Base-by-base conservation (phyloP, 2,329 filamentous ascomycete species). In the Neocucurbitaria cava region DNA sequence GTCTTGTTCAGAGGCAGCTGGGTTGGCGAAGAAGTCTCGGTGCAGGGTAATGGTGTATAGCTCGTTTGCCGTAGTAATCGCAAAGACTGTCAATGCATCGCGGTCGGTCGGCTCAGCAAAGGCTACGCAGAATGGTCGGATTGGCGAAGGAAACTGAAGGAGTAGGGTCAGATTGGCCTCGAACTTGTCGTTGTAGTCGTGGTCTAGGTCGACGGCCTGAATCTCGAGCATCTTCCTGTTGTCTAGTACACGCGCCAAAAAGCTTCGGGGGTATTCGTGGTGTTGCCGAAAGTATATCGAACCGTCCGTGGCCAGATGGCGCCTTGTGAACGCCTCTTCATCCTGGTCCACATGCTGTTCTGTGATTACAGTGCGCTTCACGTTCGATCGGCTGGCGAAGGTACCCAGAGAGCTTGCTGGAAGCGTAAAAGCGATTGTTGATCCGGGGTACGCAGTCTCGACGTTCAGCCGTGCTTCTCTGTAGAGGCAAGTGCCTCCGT, bases 241-340 rank as follows among this genome's bases (percentile, higher is more conserved):
- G 69, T 96, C 89, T 56, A 97, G 79, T 35, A 98, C 84, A 65
- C 94, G 87, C 95, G 95, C 99, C 43, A 96, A 83, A 72, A 98
- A 96, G 76, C 87, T 91, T 71, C 90, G 88, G 35, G 95, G 95
- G 60, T 89, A 88, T 60, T 85, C 82, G 69, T 89, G 86, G 74
- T 89, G 85, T 74, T 85, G 85, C 50, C 95, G 87, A 76, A 96
- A 92, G 79, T 91, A 96, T 51, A 98, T 84, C 2, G 91, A 92
- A 24, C 91, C 89, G 28, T 92, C 86, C 1, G 65, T 73, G 23
- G 94, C 91, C 48, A 97, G 80, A 70, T 90, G 86, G 59, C 85
- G 87, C 56, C 84, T 81, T 62, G 88, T 86, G 70, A 96, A 96
- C 9, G 84, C 80, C 50, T 86, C 86, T 73, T 94, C 89, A 62